Conservation (phyloP, 2,329 filamentous ascomycete genomes). For the Dactylellina sp. region DNA sequence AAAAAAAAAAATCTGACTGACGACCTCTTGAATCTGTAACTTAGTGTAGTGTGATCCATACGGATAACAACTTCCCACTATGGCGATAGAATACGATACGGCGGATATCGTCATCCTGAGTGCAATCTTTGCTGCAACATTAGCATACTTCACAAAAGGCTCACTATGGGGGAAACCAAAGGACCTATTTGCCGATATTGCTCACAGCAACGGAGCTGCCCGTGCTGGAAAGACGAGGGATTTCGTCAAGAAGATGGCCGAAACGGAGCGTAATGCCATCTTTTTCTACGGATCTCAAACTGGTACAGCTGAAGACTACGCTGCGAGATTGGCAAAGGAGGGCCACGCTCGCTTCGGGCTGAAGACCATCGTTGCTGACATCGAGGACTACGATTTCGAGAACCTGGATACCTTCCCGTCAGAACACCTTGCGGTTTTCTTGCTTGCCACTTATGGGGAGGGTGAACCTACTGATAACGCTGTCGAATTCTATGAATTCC, state of each 20-base stretch:
- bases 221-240: constrained; percentile 89
- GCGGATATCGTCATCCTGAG: constrained; percentile 93
- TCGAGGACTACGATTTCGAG: constrained; percentile 97
- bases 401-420: constrained; percentile 88
- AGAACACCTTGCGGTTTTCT: constrained; percentile 93
- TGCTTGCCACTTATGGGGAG: constrained; percentile 96
- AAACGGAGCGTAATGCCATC: constrained; percentile 95
- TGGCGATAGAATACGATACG: constrained; percentile 91
- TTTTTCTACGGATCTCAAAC: constrained; percentile 99
- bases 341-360: constrained; percentile 95
- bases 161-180: constrained; percentile 90
- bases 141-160: constrained; percentile 98
- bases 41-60: background rate
- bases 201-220: constrained; percentile 69
- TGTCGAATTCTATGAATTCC: constrained; percentile 98
- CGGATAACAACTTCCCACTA: constrained; percentile 63
- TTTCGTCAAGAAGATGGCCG: constrained; percentile 94
- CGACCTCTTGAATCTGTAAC: background rate
- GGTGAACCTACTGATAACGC: constrained; percentile 99
- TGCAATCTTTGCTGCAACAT: constrained; percentile 82
- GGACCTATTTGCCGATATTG: constrained; percentile 84
- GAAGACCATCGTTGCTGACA: constrained; percentile 97
- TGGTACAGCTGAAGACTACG: constrained; percentile 97
- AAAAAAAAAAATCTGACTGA: constrained; percentile 1
- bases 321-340: constrained; percentile 94